phyloP scores from a whole-genome alignment of 1,284 basidiomycete genomes.

The Ceratobasidium papillatum region DNA sequence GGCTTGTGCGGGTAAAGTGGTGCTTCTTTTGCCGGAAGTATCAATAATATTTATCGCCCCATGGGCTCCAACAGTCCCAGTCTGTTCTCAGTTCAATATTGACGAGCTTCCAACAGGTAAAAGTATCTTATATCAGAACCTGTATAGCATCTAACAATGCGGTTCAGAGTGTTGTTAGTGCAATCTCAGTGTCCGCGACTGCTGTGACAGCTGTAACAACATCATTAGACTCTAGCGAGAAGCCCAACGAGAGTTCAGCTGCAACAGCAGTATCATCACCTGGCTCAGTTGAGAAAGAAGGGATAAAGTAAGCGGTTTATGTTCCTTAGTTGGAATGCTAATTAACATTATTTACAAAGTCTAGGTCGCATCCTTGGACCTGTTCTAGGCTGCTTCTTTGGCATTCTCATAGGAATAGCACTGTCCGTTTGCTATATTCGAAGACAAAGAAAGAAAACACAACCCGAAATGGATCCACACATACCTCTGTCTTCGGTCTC shows the following conservation, averaged over 20 bases:
- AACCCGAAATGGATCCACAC: not conserved
- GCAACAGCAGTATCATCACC: not conserved
- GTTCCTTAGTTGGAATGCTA: not conserved
- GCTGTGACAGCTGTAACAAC: not conserved
- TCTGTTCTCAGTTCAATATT: constrained; percentile 1
- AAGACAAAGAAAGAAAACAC: not conserved
- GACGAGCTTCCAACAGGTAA: not conserved
- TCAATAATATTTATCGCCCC: not conserved
- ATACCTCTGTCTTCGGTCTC: constrained; percentile 1
- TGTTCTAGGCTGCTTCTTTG: not conserved
- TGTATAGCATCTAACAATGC: not conserved
- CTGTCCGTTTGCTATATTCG: constrained; percentile 5
- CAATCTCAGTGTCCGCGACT: constrained; percentile 19
- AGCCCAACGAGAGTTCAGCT: not conserved
- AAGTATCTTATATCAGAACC: not conserved
- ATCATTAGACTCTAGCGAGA: not conserved
- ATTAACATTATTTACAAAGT: not conserved
- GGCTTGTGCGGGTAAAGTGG: constrained; percentile 1
- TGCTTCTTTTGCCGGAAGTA: not conserved
- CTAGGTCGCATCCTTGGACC: not conserved
- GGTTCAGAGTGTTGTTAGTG: constrained; percentile 21
- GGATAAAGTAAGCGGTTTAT: not conserved
- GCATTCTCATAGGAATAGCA: not conserved
- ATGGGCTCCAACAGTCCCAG: constrained; percentile 3
- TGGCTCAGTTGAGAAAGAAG: not conserved